These are phyloP conservation scores for Diaporthe velutina DNA, from an alignment of 2,329 filamentous ascomycete species.

Conservation along the genomic window DNA sequence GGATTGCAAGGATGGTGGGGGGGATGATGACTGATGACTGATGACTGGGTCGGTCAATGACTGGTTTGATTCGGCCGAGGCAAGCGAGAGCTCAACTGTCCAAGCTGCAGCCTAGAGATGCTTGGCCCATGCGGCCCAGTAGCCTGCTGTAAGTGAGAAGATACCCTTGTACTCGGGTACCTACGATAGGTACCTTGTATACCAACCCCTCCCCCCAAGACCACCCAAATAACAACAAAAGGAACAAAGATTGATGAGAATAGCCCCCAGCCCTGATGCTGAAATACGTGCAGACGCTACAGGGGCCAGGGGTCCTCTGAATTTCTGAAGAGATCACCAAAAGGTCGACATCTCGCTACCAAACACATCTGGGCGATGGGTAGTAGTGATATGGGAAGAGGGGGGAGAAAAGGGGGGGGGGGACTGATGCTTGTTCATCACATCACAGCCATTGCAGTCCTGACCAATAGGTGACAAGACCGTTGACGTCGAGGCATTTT, in stretches of 20 bases:
- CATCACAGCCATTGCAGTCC: not conserved
- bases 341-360: not conserved
- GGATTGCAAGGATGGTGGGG: not conserved
- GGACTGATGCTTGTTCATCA: constrained; percentile 5
- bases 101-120: constrained; percentile 21
- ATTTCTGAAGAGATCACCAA: not conserved
- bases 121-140: constrained; percentile 24
- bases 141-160: constrained; percentile 20
- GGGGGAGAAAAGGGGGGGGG: not conserved
- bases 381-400: not conserved
- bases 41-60: constrained; percentile 21
- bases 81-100: constrained; percentile 28
- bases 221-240: not conserved
- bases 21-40: constrained; percentile 15
- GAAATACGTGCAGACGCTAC: not conserved
- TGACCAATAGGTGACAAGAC: constrained; percentile 20
- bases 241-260: not conserved
- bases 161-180: not conserved
- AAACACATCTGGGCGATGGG: not conserved
- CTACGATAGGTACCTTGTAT: not conserved
- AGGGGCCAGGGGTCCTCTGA: not conserved
- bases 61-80: constrained; percentile 27
- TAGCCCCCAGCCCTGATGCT: not conserved
- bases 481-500: constrained; percentile 18
- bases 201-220: not conserved